phyloP scores from a whole-genome alignment of 176 grass and related monocot species.

The Guadua angustifolia region DNA sequence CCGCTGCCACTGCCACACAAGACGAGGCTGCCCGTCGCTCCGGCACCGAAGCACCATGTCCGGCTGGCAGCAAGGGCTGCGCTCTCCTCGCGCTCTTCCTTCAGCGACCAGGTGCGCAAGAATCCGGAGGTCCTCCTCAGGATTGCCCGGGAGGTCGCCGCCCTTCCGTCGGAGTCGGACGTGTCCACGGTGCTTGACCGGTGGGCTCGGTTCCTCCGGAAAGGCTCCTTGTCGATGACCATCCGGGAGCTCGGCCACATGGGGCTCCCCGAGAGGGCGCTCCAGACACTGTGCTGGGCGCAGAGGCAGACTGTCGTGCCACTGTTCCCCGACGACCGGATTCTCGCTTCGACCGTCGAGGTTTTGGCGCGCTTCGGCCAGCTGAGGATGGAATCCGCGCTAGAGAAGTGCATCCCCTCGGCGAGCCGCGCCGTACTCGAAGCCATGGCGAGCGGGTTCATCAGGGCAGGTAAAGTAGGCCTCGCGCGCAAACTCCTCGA shows the following conservation, averaged over 20 bases:
- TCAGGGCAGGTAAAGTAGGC: constrained; percentile 57
- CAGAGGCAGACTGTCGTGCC: constrained; percentile 50
- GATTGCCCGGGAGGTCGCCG: constrained; percentile 72
- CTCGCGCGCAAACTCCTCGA: constrained; percentile 65
- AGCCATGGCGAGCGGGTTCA: constrained; percentile 73
- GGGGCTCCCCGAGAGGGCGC: constrained; percentile 60
- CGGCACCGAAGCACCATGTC: constrained; percentile 57
- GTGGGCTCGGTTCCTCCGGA: constrained; percentile 70
- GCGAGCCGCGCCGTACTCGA: constrained; percentile 73
- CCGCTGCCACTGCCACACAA: constrained; percentile 52
- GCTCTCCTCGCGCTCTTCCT: constrained; percentile 15
- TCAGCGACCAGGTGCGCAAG: constrained; percentile 70
- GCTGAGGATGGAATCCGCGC: constrained; percentile 50
- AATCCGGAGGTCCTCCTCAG: constrained; percentile 60
- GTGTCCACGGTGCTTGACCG: constrained; percentile 63
- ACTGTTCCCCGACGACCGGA: constrained; percentile 72
- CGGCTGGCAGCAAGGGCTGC: constrained; percentile 43
- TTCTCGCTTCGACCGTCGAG: constrained; percentile 65
- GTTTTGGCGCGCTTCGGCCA: constrained; percentile 64
- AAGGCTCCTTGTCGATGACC: constrained; percentile 81
- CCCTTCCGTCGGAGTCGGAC: constrained; percentile 40
- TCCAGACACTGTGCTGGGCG: constrained; percentile 80
- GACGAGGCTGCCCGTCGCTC: constrained; percentile 40
- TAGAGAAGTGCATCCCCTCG: constrained; percentile 60
- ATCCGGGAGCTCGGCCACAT: constrained; percentile 87